phyloP scores from a whole-genome alignment of 805 yeast genomes.

The Saccharomycopsis microspora region DNA sequence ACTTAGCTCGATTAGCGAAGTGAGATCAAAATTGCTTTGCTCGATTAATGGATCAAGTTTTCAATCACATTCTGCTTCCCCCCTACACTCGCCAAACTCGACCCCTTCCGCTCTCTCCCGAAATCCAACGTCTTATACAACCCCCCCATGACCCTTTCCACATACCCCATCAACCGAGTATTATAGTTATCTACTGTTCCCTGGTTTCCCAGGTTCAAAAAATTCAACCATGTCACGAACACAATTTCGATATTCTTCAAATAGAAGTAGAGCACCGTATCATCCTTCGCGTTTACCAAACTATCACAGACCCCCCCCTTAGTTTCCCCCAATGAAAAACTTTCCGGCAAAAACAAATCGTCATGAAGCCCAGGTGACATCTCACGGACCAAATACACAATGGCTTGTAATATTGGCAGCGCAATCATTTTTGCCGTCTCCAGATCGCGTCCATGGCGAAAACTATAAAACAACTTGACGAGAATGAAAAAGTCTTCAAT shows the following conservation, averaged over 20 bases:
- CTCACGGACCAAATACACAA: slow-evolving; percentile 17
- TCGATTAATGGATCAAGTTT: no score
- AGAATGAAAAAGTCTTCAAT: slow-evolving; percentile 37
- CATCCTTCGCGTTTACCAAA: slow-evolving; percentile 7
- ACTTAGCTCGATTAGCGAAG: no score
- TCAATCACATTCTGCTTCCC: no score
- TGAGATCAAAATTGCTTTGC: no score
- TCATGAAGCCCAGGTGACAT: slow-evolving; percentile 13
- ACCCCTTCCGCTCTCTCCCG: neutral
- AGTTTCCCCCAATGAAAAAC: neutral
- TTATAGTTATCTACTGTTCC: slow-evolving; percentile 9
- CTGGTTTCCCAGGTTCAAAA: slow-evolving; percentile 14
- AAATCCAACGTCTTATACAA: slow-evolving; percentile 10
- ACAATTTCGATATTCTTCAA: slow-evolving; percentile 15
- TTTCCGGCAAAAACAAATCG: slow-evolving; percentile 7
- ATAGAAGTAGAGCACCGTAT: slow-evolving; percentile 12
- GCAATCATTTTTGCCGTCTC: neutral
- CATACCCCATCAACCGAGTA: slow-evolving; percentile 11
- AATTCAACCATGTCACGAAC: slow-evolving; percentile 16
- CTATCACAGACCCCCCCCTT: slow-evolving; percentile 1
- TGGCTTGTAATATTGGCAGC: slow-evolving; percentile 19
- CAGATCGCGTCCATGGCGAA: slow-evolving; percentile 14
- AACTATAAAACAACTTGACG: slow-evolving; percentile 30
- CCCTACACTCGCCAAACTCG: no score
- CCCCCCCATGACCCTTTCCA: slow-evolving; percentile 12